Percentiles rank a stretch among this genome's conserved stretches.
These are phyloP conservation scores for Corymbia citriodora DNA, from an alignment of 441 rosid genomes.

Conservation along the genomic window DNA sequence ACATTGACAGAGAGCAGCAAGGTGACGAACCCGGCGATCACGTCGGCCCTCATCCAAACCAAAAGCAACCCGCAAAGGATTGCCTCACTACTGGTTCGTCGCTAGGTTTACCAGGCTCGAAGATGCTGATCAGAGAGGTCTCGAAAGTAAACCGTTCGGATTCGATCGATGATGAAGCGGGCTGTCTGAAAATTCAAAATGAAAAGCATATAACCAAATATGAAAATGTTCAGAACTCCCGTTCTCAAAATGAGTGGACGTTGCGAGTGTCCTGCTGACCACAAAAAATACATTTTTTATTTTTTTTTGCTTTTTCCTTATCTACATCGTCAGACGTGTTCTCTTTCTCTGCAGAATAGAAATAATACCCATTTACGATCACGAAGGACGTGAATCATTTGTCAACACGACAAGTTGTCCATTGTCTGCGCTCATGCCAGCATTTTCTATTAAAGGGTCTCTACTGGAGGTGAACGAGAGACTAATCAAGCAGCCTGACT, in stretches of 20 bases:
- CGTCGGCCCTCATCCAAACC: neutral
- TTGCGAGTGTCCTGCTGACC: neutral
- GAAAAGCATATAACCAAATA: neutral
- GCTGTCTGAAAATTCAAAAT: neutral
- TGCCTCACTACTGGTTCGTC: neutral
- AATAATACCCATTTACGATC: neutral
- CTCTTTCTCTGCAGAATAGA: neutral
- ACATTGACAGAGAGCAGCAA: accelerated
- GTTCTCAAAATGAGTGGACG: neutral
- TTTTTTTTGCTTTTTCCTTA: neutral
- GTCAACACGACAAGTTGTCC: neutral
- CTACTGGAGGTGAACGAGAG: conserved; percentile 79
- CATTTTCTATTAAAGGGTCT: conserved; percentile 51
- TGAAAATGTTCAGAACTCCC: neutral
- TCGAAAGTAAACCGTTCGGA: no score
- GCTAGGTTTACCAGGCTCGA: neutral
- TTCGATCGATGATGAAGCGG: neutral
- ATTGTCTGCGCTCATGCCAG: neutral
- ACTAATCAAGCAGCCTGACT: conserved; percentile 58
- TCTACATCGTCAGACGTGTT: neutral
- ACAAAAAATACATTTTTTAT: neutral
- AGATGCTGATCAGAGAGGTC: neutral
- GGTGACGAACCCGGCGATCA: neutral
- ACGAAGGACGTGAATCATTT: neutral
- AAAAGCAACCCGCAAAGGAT: neutral